These are phyloP conservation scores for Yamadazyma trypodendri DNA, from an alignment of 1,139 yeast genomes.

Conservation along the genomic window DNA sequence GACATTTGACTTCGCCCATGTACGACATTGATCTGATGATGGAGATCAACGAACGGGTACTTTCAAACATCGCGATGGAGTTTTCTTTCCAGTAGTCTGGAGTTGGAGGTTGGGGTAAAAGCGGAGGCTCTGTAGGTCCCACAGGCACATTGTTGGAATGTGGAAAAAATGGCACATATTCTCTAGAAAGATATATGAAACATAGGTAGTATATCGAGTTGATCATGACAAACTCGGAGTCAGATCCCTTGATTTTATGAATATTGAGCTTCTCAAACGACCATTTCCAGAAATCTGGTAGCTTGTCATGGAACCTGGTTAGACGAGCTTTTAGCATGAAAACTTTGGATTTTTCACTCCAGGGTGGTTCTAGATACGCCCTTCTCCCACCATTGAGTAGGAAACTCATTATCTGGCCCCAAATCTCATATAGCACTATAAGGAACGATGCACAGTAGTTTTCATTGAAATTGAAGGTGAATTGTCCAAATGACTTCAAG, in stretches of 20 bases:
- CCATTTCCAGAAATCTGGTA: conserved; percentile 9
- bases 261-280: conserved; percentile 3
- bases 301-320: background rate
- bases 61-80: conserved; percentile 3
- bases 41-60: conserved; percentile 3
- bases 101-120: conserved; percentile 5
- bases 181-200: conserved; percentile 5
- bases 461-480: background rate
- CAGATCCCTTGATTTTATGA: conserved; percentile 5
- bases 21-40: conserved; percentile 1
- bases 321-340: background rate
- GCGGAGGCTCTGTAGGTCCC: conserved; percentile 7
- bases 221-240: conserved; percentile 6
- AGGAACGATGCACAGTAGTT: conserved; percentile 4
- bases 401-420: conserved; percentile 6
- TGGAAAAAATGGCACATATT: conserved; percentile 8
- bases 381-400: conserved; percentile 6
- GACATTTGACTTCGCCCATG: background rate
- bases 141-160: conserved; percentile 6
- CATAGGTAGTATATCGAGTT: conserved; percentile 5
- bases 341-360: conserved; percentile 2
- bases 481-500: background rate
- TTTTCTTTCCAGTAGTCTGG: conserved; percentile 5
- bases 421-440: conserved; percentile 4
- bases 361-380: conserved; percentile 5